Percentiles rank a stretch among this genome's conserved stretches.
phyloP scores from a whole-genome alignment of 177 flowering plant species.

The Vitis hybrid region DNA sequence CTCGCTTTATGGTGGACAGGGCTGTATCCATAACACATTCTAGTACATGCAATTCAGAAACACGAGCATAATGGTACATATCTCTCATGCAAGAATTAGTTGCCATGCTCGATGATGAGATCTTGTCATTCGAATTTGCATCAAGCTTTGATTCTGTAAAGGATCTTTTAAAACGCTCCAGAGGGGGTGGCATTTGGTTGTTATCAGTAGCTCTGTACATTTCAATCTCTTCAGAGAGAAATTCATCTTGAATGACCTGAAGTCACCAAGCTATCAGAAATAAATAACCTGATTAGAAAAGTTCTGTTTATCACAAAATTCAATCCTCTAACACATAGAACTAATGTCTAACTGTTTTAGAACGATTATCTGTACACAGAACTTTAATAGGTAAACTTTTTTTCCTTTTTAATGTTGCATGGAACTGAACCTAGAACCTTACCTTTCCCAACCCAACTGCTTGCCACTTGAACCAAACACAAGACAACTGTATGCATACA shows the following conservation, averaged over 20 bases:
- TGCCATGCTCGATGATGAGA: constrained; percentile 26
- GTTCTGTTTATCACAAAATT: not conserved
- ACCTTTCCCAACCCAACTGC: no score
- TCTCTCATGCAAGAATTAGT: constrained; percentile 68
- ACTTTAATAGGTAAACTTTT: no score
- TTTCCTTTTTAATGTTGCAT: no score
- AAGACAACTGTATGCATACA: no score
- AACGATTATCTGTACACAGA: no score
- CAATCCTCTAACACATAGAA: no score
- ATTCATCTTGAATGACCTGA: constrained; percentile 79
- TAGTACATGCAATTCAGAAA: constrained; percentile 71
- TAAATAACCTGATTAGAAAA: not conserved
- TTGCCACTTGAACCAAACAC: no score
- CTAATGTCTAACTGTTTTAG: no score
- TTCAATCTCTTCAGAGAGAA: constrained; percentile 70
- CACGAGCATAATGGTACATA: constrained; percentile 89
- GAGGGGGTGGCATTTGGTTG: constrained; percentile 59
- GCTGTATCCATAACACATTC: constrained; percentile 79
- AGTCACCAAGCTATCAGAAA: not conserved
- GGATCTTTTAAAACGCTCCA: constrained; percentile 49
- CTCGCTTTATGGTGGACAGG: constrained; percentile 68
- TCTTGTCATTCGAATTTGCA: constrained; percentile 18
- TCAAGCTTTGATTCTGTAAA: constrained; percentile 29
- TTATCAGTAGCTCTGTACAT: constrained; percentile 38
- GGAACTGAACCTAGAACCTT: no score